Percentiles rank a stretch among this genome's conserved stretches.
These are phyloP conservation scores for Petunia secreta DNA, from an alignment of 257 asterid species.

Conservation along the genomic window DNA sequence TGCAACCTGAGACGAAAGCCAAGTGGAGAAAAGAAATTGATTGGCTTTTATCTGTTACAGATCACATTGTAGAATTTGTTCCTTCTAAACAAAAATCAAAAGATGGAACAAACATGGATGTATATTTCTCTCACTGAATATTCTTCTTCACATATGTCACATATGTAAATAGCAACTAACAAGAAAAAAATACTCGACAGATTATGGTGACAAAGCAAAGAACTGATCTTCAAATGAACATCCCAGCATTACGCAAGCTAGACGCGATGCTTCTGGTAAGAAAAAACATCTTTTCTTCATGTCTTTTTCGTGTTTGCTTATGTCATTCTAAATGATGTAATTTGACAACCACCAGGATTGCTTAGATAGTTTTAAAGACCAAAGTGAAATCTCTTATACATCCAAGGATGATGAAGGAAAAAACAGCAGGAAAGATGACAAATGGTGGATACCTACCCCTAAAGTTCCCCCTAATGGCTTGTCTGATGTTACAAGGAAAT, in stretches of 20 bases:
- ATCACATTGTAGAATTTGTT: conserved; percentile 88
- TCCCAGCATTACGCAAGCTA: conserved; percentile 80
- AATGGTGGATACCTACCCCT: conserved; percentile 97
- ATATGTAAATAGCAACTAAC: background rate
- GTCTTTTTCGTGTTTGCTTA: background rate
- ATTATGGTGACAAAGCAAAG: conserved; percentile 78
- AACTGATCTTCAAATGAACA: conserved; percentile 76
- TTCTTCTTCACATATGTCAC: background rate
- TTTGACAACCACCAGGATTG: conserved; percentile 58
- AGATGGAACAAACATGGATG: conserved; percentile 82
- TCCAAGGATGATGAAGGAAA: conserved; percentile 50
- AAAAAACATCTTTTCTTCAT: background rate
- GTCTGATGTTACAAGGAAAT: conserved; percentile 66
- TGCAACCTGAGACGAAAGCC: conserved; percentile 71
- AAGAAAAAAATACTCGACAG: conserved; percentile 36
- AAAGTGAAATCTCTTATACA: conserved; percentile 65
- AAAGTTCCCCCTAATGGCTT: conserved; percentile 74
- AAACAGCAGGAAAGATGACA: conserved; percentile 46
- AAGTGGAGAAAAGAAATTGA: conserved; percentile 91
- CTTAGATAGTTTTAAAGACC: conserved; percentile 81
- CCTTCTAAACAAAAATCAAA: conserved; percentile 70
- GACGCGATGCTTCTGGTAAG: conserved; percentile 85
- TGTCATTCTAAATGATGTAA: background rate
- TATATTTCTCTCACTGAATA: conserved; percentile 16
- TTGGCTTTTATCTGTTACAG: conserved; percentile 91